A percentile compares a stretch with the other conserved stretches of the same genome.
These are phyloP conservation scores for Nematodospora valgi DNA, from an alignment of 805 yeast genomes.

Conservation along the genomic window DNA sequence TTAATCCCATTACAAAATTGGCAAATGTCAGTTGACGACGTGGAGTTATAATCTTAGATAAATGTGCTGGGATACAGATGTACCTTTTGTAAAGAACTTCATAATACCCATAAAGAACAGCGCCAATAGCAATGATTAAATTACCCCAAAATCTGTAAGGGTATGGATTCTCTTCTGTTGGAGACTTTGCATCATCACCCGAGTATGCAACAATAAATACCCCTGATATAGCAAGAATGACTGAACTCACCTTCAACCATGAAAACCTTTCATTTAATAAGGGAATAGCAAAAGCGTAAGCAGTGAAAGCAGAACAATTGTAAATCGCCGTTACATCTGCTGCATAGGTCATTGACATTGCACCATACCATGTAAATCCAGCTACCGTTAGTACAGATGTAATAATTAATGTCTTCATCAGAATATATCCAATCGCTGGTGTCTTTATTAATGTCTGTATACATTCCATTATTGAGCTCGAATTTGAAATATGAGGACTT, in stretches of 20 bases:
- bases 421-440: slow-evolving; percentile 48
- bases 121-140: slow-evolving; percentile 66
- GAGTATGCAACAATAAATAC: slow-evolving; percentile 77
- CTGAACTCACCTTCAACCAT: slow-evolving; percentile 62
- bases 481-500: slow-evolving; percentile 32
- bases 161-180: slow-evolving; percentile 27
- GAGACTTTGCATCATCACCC: slow-evolving; percentile 27
- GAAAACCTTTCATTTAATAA: slow-evolving; percentile 64
- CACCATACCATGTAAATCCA: slow-evolving; percentile 82
- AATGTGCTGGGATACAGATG: slow-evolving; percentile 68
- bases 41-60: slow-evolving; percentile 39
- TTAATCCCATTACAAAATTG: slow-evolving; percentile 64
- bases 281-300: slow-evolving; percentile 79
- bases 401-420: slow-evolving; percentile 40
- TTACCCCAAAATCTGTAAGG: slow-evolving; percentile 71
- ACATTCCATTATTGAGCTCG: slow-evolving; percentile 31
- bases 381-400: slow-evolving; percentile 66
- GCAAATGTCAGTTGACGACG: slow-evolving; percentile 79
- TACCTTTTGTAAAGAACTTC: slow-evolving; percentile 78
- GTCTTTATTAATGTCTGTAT: slow-evolving; percentile 35
- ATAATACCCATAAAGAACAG: slow-evolving; percentile 74
- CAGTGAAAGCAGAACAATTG: slow-evolving; percentile 86
- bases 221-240: slow-evolving; percentile 67
- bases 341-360: slow-evolving; percentile 77
- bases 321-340: slow-evolving; percentile 87